These are phyloP conservation scores for Serpula lacrymans DNA, from an alignment of 768 basidiomycete species.

Conservation along the genomic window DNA sequence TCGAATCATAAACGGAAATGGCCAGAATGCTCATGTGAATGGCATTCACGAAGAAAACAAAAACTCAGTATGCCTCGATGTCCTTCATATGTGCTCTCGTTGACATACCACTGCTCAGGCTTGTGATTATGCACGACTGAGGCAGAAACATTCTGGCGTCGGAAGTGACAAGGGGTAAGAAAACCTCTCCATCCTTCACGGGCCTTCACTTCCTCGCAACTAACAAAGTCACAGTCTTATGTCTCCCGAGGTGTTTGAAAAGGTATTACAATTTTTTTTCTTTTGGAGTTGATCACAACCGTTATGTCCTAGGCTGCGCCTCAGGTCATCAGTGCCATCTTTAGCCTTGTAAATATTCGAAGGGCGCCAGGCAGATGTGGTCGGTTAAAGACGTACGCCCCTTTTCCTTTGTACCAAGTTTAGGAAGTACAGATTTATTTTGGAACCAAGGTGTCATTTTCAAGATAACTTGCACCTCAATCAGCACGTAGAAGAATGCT, in stretches of 20 bases:
- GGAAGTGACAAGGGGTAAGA: constrained; percentile 19
- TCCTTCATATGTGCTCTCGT: too few species aligned
- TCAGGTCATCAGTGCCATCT: constrained; percentile 40
- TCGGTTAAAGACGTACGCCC: constrained; percentile 32
- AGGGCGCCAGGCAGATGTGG: constrained; percentile 38
- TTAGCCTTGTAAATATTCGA: constrained; percentile 39
- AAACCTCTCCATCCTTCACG: constrained; percentile 14
- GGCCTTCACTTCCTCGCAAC: constrained; percentile 9
- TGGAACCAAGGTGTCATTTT: too few species aligned
- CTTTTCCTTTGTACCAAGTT: constrained; percentile 24
- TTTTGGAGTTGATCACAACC: constrained; percentile 13
- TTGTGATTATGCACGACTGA: too few species aligned
- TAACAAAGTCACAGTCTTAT: constrained; percentile 27
- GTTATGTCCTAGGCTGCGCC: constrained; percentile 36
- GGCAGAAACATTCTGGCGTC: too few species aligned
- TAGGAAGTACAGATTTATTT: constrained; percentile 26
- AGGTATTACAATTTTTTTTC: constrained; percentile 9
- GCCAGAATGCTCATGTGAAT: too few species aligned
- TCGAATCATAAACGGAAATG: too few species aligned
- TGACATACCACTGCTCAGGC: too few species aligned
- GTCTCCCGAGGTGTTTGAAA: constrained; percentile 22
- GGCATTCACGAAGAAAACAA: too few species aligned
- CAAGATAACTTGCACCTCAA: too few species aligned
- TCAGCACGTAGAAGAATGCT: constrained; percentile 13
- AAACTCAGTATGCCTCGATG: too few species aligned